Conservation (phyloP, 2,329 filamentous ascomycete genomes). For the Leptographium procerum region DNA sequence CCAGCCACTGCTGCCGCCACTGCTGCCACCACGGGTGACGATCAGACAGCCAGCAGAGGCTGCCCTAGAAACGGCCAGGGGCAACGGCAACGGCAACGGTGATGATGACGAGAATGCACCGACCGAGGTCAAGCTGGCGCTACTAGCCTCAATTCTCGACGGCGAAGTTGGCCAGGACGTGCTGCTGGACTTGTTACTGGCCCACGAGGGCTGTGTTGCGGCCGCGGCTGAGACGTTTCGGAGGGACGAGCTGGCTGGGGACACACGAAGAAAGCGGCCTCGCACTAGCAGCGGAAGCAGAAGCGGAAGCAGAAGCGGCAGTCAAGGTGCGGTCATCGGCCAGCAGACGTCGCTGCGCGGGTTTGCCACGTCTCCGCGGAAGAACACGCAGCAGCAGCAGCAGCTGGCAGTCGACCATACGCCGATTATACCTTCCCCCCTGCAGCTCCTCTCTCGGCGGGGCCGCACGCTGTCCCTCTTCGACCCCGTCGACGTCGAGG, state of each 20-base stretch:
- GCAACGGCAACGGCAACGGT: not conserved
- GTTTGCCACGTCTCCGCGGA: slow-evolving; percentile 25
- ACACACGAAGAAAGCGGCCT: slow-evolving; percentile 4
- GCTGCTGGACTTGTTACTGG: slow-evolving; percentile 68
- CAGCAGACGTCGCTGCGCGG: slow-evolving; percentile 53
- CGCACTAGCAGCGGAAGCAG: not conserved
- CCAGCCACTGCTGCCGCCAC: not conserved
- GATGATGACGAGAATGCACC: slow-evolving; percentile 45
- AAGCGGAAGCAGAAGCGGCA: not conserved
- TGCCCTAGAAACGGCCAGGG: not conserved
- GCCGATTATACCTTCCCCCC: not conserved
- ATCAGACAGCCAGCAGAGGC: no score
- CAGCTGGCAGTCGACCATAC: not conserved
- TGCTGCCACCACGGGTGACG: no score
- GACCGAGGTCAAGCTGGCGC: slow-evolving; percentile 80
- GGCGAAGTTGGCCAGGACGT: slow-evolving; percentile 45
- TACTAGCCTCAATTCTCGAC: slow-evolving; percentile 68
- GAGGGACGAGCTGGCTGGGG: slow-evolving; percentile 17
- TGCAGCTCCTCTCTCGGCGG: slow-evolving; percentile 49
- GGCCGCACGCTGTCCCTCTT: slow-evolving; percentile 78
- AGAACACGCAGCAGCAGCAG: not conserved
- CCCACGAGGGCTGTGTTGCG: slow-evolving; percentile 65
- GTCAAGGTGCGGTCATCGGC: slow-evolving; percentile 25
- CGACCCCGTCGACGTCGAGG: slow-evolving; percentile 66
- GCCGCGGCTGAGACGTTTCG: slow-evolving; percentile 48